phyloP scores from a whole-genome alignment of 306 rosid species.

The Sicyos edulis region DNA sequence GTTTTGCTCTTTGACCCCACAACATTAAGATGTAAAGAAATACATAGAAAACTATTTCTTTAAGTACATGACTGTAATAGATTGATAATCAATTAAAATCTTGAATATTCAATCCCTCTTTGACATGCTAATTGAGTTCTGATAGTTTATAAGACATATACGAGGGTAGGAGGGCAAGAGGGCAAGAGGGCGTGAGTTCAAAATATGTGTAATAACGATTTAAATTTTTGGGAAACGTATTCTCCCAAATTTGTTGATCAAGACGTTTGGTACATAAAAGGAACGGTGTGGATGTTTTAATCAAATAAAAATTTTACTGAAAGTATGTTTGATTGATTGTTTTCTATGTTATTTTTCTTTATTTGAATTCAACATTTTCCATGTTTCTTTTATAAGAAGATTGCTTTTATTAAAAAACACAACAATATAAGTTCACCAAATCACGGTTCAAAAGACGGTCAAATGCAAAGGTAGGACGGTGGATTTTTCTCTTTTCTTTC shows the following conservation, averaged over 20 bases:
- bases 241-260: not conserved
- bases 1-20: no score
- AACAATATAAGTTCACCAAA: conserved; percentile 3
- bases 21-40: no score
- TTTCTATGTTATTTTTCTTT: not conserved
- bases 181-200: no score
- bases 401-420: no score
- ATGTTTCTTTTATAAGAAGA: not conserved
- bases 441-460: not conserved
- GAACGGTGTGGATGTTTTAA: not conserved
- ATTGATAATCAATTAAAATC: no score
- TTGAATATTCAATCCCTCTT: no score
- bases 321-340: not conserved
- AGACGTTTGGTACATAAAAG: not conserved
- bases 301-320: not conserved
- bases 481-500: not conserved
- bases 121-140: no score
- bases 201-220: no score
- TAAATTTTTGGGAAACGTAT: not conserved
- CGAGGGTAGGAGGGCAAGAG: no score
- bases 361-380: not conserved
- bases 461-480: not conserved
- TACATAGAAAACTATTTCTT: no score
- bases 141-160: no score
- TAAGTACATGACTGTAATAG: no score